Evolutionary conservation across 441 rosid species (phyloP).

Genomic region (Gossypium trilobum): DNA sequence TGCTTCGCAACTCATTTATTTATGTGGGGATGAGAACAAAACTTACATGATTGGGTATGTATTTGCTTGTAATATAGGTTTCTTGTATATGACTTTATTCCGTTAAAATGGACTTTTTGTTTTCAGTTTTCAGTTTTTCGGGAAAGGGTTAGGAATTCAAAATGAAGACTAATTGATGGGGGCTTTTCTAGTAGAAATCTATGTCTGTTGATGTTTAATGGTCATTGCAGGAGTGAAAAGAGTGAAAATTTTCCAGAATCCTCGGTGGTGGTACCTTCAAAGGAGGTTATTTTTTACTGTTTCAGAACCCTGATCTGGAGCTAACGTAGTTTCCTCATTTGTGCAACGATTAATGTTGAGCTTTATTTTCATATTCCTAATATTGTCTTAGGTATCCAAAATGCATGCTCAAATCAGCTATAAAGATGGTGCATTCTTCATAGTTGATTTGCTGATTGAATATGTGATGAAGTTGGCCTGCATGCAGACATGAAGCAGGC

Average conservation of each 20-base stretch:
- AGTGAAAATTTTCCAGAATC: conserved; percentile 42
- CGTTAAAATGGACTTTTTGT: neutral
- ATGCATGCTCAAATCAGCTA: conserved; percentile 67
- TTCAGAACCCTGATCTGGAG: neutral
- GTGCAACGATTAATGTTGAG: neutral
- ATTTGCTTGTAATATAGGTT: neutral
- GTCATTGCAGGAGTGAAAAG: conserved; percentile 44
- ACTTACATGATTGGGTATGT: too few relatives aligned
- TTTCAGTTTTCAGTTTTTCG: neutral
- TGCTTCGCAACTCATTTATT: too few relatives aligned
- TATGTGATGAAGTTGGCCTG: neutral
- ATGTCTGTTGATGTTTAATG: neutral
- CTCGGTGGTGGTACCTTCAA: conserved; percentile 43
- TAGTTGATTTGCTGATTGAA: conserved; percentile 60
- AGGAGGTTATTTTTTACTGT: conserved; percentile 40
- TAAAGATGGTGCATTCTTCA: conserved; percentile 63
- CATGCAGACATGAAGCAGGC: too few relatives aligned
- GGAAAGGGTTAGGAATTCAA: neutral
- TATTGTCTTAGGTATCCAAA: conserved; percentile 46
- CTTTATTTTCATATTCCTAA: neutral
- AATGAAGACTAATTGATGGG: neutral
- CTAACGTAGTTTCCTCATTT: neutral
- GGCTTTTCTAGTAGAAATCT: neutral
- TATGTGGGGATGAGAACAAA: too few relatives aligned
- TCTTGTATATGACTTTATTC: neutral